Base-by-base conservation (phyloP, 116 monocot genomes). In the Posidonia oceanica region DNA sequence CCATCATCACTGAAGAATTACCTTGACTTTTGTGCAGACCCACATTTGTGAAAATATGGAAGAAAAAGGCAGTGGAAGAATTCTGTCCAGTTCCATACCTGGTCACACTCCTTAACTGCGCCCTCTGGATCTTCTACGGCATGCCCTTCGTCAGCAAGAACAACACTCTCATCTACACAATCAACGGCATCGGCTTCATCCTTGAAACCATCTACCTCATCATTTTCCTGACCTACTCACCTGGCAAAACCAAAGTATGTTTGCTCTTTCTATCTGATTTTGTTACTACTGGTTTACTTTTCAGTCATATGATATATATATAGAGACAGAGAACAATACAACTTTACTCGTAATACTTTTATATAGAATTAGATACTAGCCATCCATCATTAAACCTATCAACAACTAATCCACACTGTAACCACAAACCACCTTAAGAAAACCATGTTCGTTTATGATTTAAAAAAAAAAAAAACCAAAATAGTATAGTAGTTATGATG, bases 71-170 rank as follows among this genome's bases (percentile, higher is more conserved):
- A 2, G 93, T 93, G 78, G 88, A 86, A 76, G 51, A 88, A 20
- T 92, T 77, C 82, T 88, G 83, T 1, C 78, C 86, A 5, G 23
- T 77, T 0, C 93, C 93, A 0, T 93, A 93, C 82, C 54, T 88
- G 0, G 82, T 77, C 14, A 86, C 86, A 0, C 54, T 93, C 4
- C 65, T 93, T 60, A 93, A 86, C 61, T 93, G 93, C 79, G 72
- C 84, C 75, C 51, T 93, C 12, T 93, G 93, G 93, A 72, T 84
- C n/a, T 75, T 93, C 72, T 93, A 93, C 71, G 93, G 88, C 4
- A n/a, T 88, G 42, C 92, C 92, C 3, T 0, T 86, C 40, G 82
- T 93, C 17, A 77, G 78, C 59, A 84, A 82, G 3, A 16, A 86
- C 73, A 78, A 73, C 71, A 66, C 77, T 7, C 86, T 88, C 23